Conservation (phyloP, 1,139 yeast species). For the Blastobotrys malaysiensis region DNA sequence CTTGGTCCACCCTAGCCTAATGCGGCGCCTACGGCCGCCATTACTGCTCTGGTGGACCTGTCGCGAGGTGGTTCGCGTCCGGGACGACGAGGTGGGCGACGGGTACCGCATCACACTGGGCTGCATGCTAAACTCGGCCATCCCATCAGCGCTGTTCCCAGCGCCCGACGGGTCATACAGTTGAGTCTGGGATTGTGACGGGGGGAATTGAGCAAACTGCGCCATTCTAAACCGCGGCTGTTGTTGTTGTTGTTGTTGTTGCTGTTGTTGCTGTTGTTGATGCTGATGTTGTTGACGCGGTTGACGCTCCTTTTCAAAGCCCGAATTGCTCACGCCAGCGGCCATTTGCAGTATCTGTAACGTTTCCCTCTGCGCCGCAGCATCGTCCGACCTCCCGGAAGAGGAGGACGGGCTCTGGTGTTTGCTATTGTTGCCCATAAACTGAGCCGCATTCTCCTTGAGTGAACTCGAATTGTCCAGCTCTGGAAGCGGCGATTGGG, state of each 20-base stretch:
- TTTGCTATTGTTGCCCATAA: background rate
- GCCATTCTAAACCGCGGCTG: background rate
- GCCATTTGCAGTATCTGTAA: background rate
- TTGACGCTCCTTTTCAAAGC: background rate
- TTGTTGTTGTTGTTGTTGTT: too few species aligned
- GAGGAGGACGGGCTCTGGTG: background rate
- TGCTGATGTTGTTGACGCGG: background rate
- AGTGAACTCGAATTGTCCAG: background rate
- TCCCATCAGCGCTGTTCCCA: background rate
- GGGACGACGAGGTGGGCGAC: too few species aligned
- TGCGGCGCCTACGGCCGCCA: constrained; percentile 18
- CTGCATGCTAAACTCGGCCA: background rate
- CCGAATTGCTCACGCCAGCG: background rate
- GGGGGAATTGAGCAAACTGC: background rate
- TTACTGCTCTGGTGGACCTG: background rate
- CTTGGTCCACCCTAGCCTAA: constrained; percentile 39
- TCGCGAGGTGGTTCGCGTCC: background rate
- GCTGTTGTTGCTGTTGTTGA: too few species aligned
- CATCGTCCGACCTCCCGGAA: background rate
- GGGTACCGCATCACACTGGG: background rate
- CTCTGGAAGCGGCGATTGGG: background rate
- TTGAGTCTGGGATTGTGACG: background rate
- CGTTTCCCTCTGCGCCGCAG: background rate
- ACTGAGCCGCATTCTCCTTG: background rate
- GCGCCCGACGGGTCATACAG: background rate